These are phyloP conservation scores for Aspergillus leporis DNA, from an alignment of 495 filamentous ascomycete genomes.

Conservation along the genomic window DNA sequence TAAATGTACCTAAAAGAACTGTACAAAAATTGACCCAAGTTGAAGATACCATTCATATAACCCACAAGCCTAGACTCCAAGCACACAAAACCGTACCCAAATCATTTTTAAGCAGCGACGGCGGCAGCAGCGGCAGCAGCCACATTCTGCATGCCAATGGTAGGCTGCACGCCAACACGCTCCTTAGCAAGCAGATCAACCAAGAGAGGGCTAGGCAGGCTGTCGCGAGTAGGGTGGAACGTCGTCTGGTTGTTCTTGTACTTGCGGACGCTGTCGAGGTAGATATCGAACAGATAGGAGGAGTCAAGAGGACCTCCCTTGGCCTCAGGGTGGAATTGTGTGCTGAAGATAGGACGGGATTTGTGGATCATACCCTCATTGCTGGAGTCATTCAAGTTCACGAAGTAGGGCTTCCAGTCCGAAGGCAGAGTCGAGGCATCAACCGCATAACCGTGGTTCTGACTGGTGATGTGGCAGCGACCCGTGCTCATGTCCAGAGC, in stretches of 20 bases:
- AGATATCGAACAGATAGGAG: conserved; percentile 92
- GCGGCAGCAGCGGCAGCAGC: conserved; percentile 39
- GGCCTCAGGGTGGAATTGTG: conserved; percentile 97
- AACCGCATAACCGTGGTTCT: conserved; percentile 98
- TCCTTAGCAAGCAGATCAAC: conserved; percentile 91
- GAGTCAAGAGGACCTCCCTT: conserved; percentile 95
- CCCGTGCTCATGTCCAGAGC: conserved; percentile 92
- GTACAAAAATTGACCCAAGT: conserved; percentile 9
- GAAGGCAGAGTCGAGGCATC: conserved; percentile 77
- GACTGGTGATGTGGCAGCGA: conserved; percentile 95
- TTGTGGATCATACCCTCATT: conserved; percentile 98
- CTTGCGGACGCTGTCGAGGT: conserved; percentile 81
- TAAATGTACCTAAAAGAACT: neutral
- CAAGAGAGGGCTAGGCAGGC: conserved; percentile 79
- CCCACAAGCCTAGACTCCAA: conserved; percentile 19
- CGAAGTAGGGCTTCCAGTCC: conserved; percentile 96
- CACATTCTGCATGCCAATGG: conserved; percentile 54
- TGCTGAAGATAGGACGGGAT: conserved; percentile 94
- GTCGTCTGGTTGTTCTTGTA: conserved; percentile 81
- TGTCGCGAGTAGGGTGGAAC: conserved; percentile 67
- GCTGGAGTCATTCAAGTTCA: conserved; percentile 92
- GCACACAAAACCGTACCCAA: conserved; percentile 17
- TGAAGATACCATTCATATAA: conserved; percentile 1
- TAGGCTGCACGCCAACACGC: conserved; percentile 84
- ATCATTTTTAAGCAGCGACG: conserved; percentile 19